Evolutionary conservation across 1,139 yeast genomes (phyloP), one percentile per base, ranked within the genome.

Genomic region (Nakaseomyces uthaithaninus): DNA sequence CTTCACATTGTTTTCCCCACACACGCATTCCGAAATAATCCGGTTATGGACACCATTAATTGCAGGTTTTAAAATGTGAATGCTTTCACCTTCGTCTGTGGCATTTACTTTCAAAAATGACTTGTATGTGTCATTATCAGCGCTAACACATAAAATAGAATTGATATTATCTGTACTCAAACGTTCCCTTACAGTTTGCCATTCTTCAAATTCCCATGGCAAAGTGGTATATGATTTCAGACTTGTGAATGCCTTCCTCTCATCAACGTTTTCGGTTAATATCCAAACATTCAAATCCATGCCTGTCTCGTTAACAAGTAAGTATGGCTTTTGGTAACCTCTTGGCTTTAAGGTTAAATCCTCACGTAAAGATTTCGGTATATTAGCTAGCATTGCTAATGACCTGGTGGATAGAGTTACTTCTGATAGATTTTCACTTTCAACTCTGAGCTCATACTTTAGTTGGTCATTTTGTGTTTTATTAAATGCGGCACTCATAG

Each of bases 191-290:
- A 87, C 75, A 25, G 72, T 72, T 47, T 84, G 72, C 96, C 97
- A 91, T 55, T 91, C 95, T 54, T 89, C 94, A 66, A 93, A 93
- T 33, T 91, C 79, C 97, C 97, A 93, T 0, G 89, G 82, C 9
- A 75, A 62, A 6, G 64, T 64, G 4, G 72, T 73, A 3, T 74
- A 72, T 34, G 78, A 71, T 36, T 66, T 65, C 18, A 87, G 60
- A 0, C 56, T 43, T 0, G 70, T 66, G 28, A 61, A 43, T 19
- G 52, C 55, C n/a, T 51, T 55, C 33, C 53, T 48, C 37, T 53
- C 50, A 6, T 57, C 57, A 3, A 54, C 50, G 15, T 53, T 54
- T 5, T 54, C 57, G 4, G 63, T 55, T 42, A 81, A 81, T 15
- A 75, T 70, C 96, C 96, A 89, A 1, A 91, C 75, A 41, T 78